Evolutionary conservation across 208 protist species (phyloP), one percentile per base, ranked within the genome.

Genomic region (Trypanosoma congolense): DNA sequence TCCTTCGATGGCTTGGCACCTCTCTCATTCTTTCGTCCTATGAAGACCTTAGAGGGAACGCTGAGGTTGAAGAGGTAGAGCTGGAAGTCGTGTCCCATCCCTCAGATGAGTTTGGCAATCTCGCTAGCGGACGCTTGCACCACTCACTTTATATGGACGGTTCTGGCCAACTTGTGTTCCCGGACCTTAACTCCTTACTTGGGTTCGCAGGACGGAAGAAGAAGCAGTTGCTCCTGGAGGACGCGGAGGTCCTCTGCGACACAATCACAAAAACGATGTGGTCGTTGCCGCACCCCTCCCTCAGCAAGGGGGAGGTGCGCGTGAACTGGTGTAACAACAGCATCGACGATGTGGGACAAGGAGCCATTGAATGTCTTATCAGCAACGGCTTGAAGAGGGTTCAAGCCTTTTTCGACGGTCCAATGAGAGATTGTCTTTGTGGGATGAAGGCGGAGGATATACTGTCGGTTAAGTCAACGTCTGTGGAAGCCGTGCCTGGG

Each of bases 1-100:
- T 87, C 21, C 66, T 90, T 24, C 81, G 84, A 74, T 89, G 80
- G 73, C 71, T 93, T 21, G 69, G 74, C 41, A 88, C 65, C 41
- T 90, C 86, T 1, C 55, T 89, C 21, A 33, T 92, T 4, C 77
- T 88, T 31, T 62, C 69, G 42, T 57, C 53, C 43, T 88, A 88
- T 75, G 72, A 81, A 22, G 38, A 29, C 14, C 53, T 41, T 14
- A 28, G 14, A 9, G 25, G 30, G 22, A 22, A 45, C 25, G 47
- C 25, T 21, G 63, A 73, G n/a, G 19, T 83, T 28, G 67, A 73
- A n/a, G 52, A 70, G 38, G 73, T 90, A 40, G 83, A 87, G 66
- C 42, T 90, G 4, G 53, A 70, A 22, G 42, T 83, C 2, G 72
- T 86, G n/a, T 66, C 50, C 14, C 65, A 83, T 53, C 75, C 73